Percentiles rank a stretch among this genome's conserved stretches.
phyloP scores from a whole-genome alignment of 1,139 yeast genomes.

The Sugiyamaella neomexicana region DNA sequence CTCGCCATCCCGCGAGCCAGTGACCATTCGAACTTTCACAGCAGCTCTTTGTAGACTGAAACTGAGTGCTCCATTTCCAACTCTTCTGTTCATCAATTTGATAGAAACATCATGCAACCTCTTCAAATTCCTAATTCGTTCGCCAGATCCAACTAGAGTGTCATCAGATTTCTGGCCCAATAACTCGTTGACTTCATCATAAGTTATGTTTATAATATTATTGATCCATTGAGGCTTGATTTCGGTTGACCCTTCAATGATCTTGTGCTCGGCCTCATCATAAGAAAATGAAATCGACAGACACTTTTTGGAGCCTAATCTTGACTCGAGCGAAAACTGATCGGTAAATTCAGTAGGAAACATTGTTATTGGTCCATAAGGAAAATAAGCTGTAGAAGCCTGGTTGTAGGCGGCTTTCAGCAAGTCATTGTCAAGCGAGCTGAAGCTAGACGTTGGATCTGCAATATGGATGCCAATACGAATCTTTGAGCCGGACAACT shows the following conservation, averaged over 20 bases:
- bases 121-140: constrained; percentile 39
- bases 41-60: constrained; percentile 19
- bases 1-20: not conserved
- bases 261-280: constrained; percentile 38
- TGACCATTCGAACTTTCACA: constrained; percentile 18
- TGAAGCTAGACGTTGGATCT: constrained; percentile 70
- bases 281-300: constrained; percentile 48
- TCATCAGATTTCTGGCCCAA: constrained; percentile 27
- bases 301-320: constrained; percentile 49
- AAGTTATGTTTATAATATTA: constrained; percentile 52
- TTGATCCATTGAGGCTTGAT: constrained; percentile 44
- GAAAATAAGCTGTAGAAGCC: constrained; percentile 72
- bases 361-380: constrained; percentile 68
- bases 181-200: constrained; percentile 50
- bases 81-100: constrained; percentile 34
- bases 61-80: constrained; percentile 23
- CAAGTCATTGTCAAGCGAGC: constrained; percentile 47
- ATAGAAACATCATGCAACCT: constrained; percentile 41
- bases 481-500: constrained; percentile 38
- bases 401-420: constrained; percentile 60
- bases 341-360: constrained; percentile 60
- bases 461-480: constrained; percentile 76
- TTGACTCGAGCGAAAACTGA: constrained; percentile 50
- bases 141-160: constrained; percentile 5
- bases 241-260: constrained; percentile 27